phyloP scores from a whole-genome alignment of 179 eudicot genomes.

The Heliamphora pulchella region DNA sequence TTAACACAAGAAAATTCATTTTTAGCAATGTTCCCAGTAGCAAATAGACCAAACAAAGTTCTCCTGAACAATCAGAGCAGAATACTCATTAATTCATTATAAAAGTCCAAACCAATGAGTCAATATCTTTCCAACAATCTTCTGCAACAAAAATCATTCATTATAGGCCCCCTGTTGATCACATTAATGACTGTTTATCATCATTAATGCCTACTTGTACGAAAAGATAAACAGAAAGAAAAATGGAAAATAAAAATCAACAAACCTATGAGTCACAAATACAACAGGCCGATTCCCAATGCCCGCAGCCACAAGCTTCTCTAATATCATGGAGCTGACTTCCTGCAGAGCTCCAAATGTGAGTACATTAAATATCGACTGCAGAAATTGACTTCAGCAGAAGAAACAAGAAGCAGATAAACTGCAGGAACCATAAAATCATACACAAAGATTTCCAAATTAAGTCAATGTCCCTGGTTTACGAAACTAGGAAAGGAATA shows the following conservation, averaged over 20 bases:
- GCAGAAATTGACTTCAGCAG: slow-evolving; percentile 5
- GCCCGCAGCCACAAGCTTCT: slow-evolving; percentile 90
- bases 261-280: slow-evolving; percentile 92
- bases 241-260: slow-evolving; percentile 2
- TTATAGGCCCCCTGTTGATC: background rate
- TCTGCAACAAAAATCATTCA: background rate
- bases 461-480: background rate
- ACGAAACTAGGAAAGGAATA: background rate
- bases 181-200: background rate
- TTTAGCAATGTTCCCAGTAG: background rate
- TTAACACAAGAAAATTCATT: background rate
- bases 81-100: background rate
- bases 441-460: background rate
- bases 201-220: background rate
- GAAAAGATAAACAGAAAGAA: background rate
- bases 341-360: slow-evolving; percentile 46
- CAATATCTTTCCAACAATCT: slow-evolving; percentile 1
- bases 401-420: background rate
- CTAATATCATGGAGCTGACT: slow-evolving; percentile 87
- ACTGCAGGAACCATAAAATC: slow-evolving; percentile 9
- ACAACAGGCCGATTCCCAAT: slow-evolving; percentile 87
- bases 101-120: background rate
- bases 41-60: background rate
- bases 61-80: background rate
- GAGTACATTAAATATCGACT: background rate